Base-by-base conservation (phyloP, 2,329 filamentous ascomycete species). In the Aspergillus spinulosporus region DNA sequence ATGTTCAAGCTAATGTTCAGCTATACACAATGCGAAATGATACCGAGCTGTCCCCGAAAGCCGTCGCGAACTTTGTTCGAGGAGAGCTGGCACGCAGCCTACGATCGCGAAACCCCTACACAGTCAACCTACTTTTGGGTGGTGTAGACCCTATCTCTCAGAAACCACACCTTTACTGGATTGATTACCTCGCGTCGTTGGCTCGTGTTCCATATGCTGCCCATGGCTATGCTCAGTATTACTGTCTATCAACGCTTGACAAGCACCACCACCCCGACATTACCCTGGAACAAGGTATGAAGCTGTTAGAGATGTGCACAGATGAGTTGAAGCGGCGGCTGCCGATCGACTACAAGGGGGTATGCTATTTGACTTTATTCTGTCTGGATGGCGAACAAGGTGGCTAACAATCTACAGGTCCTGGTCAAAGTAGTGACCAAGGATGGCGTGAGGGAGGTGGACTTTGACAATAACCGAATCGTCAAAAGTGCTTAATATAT, bases 11-110 rank as follows among this genome's bases (percentile, higher is more conserved):
- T 74, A 99, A 99, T 77, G 88, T 94, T 62, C 91, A 96, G 78
- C 88, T 99, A 72, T 99, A 99, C 80, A 92, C 90, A 65, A 99
- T 97, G 92, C 91, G 95, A 72, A 97, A 97, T 75, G 89, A 92
- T 76, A 89, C 89, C 72, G 91, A 97, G 70, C 86, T 99, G 59
- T 91, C 90, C 44, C 93, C 94, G 7, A 87, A 88, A 34, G 94
- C 91, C 39, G 87, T 97, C 54, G 90, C 92, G 60, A 87, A 90
- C 80, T 99, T 97, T 74, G 92, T 99, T 66, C 90, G 94, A 64
- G 88, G 89, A 72, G 92, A 99, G 78, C 86, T 99, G 61, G 94
- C 95, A 44, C 88, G 87, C 60, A 94, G 91, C 72, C 80, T 99
- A 74, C 86, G 94, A 73, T 96, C 91, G 67, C 86, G 91, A 74